Conservation (phyloP, 768 basidiomycete species). For the Fomitopsis pulvina region DNA sequence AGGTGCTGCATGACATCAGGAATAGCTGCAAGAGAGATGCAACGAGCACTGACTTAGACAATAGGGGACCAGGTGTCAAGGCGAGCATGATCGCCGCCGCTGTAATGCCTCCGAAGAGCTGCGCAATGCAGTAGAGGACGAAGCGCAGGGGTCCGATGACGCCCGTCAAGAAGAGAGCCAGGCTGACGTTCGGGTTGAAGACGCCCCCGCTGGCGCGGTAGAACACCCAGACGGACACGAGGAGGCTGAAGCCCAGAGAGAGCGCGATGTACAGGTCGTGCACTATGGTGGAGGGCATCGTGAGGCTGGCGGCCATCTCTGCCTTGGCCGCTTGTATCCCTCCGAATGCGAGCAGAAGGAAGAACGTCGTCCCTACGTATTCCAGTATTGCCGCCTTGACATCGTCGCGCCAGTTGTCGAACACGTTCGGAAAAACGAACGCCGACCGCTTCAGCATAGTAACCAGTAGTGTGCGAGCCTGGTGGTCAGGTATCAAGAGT, state of each 20-base stretch:
- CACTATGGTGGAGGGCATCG: slow-evolving; percentile 15
- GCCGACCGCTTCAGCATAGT: neutral
- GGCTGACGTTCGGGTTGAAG: slow-evolving; percentile 59
- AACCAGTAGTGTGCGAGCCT: neutral
- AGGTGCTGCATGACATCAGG: slow-evolving; percentile 33
- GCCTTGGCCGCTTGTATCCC: slow-evolving; percentile 45
- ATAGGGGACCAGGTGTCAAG: slow-evolving; percentile 47
- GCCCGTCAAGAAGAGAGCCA: slow-evolving; percentile 53
- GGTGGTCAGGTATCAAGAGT: neutral
- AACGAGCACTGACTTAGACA: slow-evolving; percentile 40
- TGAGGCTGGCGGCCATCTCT: slow-evolving; percentile 9
- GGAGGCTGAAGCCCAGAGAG: slow-evolving; percentile 54
- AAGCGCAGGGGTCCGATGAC: slow-evolving; percentile 49
- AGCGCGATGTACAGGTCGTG: slow-evolving; percentile 50
- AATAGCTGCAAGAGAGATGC: neutral
- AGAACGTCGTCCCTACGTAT: slow-evolving; percentile 52
- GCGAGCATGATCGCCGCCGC: slow-evolving; percentile 51
- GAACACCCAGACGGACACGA: slow-evolving; percentile 63
- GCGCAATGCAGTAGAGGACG: slow-evolving; percentile 54
- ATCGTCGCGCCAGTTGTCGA: slow-evolving; percentile 26
- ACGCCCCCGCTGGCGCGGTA: slow-evolving; percentile 57
- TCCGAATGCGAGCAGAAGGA: slow-evolving; percentile 60
- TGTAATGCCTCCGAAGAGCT: slow-evolving; percentile 52
- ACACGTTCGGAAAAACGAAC: neutral
- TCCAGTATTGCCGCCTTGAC: slow-evolving; percentile 45